Evolutionary conservation across 495 filamentous ascomycete genomes (phyloP).

Genomic region (Penicillium cosmopolitanum): DNA sequence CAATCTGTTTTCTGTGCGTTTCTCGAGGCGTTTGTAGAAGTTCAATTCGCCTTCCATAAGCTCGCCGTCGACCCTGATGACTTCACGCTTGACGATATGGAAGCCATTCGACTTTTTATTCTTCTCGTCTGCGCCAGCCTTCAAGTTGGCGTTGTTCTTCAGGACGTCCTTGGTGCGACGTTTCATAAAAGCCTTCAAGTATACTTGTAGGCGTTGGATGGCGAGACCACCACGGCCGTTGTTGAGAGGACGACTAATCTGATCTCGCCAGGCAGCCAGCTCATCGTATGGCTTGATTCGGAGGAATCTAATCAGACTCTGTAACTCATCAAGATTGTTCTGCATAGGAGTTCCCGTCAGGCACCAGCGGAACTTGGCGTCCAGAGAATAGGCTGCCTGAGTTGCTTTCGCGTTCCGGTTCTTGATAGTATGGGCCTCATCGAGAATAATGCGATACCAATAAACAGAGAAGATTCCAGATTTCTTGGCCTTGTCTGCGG

Average conservation of each 20-base stretch:
- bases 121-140: slow-evolving; percentile 60
- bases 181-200: slow-evolving; percentile 94
- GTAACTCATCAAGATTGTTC: slow-evolving; percentile 96
- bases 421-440: slow-evolving; percentile 98
- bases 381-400: slow-evolving; percentile 79
- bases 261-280: slow-evolving; percentile 79
- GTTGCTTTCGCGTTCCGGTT: slow-evolving; percentile 95
- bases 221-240: slow-evolving; percentile 83
- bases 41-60: slow-evolving; percentile 78
- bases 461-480: slow-evolving; percentile 86
- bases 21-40: slow-evolving; percentile 84
- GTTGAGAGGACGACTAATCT: slow-evolving; percentile 85
- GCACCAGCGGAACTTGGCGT: slow-evolving; percentile 90
- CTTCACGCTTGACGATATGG: slow-evolving; percentile 83
- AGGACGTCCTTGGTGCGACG: slow-evolving; percentile 93
- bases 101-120: slow-evolving; percentile 64
- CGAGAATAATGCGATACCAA: slow-evolving; percentile 94
- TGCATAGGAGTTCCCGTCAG: slow-evolving; percentile 95
- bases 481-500: slow-evolving; percentile 64
- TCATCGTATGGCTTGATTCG: slow-evolving; percentile 90
- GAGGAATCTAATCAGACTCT: slow-evolving; percentile 89
- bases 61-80: slow-evolving; percentile 76
- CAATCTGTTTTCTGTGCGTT: slow-evolving; percentile 81
- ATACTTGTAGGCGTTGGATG: slow-evolving; percentile 80
- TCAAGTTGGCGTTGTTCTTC: slow-evolving; percentile 77